Base-by-base conservation (phyloP, 106 monocot species). In the Allium fistulosum region DNA sequence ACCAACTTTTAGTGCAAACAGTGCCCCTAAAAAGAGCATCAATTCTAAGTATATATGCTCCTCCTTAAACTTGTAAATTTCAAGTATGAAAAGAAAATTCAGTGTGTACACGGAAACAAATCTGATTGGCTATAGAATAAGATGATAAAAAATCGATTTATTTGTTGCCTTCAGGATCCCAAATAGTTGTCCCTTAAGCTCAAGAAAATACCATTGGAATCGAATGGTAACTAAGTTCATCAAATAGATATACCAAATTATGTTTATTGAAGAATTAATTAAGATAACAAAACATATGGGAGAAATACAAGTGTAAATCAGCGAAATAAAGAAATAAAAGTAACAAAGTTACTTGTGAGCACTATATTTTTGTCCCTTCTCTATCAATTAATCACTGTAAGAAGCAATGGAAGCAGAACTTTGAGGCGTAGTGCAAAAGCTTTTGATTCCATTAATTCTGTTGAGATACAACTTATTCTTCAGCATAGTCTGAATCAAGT, bases 71-170 rank as follows among this genome's bases (percentile, higher is more conserved):
- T 22, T 27, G 50, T 18, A 22, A 22, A 22, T 22, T 22, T 22
- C 22, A 22, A 22, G 22, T 1, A 51, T 27, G 28, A 45, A 13
- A 52, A 0, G 11, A 10, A 46, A 49, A 7, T 37, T 60, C 46
- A 11, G 9, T 49, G 17, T 61, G 51, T 27, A 26, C 12, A 75
- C 58, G 37, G 45, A 8, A 11, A 57, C 65, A 55, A 22, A 85
- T 93, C 90, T 93, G 99, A 78, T 90, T 99, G 10, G 93, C 99
- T 53, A 92, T 92, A 77, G 99, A 99, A 66, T 99, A 99, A 70
- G 93, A 92, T 69, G 99, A 99, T 26, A 99, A 72, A 65, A 99
- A 99, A 75, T 99, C 99, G 61, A 99, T 79, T 77, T 99, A 99
- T 62, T 83, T 90, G 66, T 99, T 86, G 57, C 99, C 99, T 87